Evolutionary conservation across 2,329 filamentous ascomycete species (phyloP).

Genomic region (Eutypa lata): DNA sequence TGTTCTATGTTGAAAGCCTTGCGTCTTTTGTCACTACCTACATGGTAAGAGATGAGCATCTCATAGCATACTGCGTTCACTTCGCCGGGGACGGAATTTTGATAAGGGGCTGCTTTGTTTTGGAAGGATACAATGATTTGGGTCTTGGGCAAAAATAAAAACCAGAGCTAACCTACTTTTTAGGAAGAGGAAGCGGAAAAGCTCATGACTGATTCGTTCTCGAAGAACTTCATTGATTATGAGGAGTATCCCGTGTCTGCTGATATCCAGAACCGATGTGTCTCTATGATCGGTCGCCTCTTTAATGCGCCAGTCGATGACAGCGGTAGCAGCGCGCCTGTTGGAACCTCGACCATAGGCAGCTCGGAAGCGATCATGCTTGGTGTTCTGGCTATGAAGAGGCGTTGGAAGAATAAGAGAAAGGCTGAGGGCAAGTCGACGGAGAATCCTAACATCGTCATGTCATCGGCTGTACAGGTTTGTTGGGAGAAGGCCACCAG

Average conservation of each 20-base stretch:
- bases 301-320: slow-evolving; percentile 69
- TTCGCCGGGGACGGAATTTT: slow-evolving; percentile 4
- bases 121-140: too few relatives aligned
- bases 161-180: slow-evolving; percentile 8
- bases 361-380: slow-evolving; percentile 89
- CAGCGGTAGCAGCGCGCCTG: slow-evolving; percentile 56
- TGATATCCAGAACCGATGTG: slow-evolving; percentile 88
- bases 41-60: slow-evolving; percentile 59
- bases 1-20: slow-evolving; percentile 50
- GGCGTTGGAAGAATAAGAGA: slow-evolving; percentile 84
- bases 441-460: slow-evolving; percentile 85
- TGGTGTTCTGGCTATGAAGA: slow-evolving; percentile 87
- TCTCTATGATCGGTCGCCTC: slow-evolving; percentile 84
- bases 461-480: slow-evolving; percentile 94
- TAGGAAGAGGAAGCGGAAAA: slow-evolving; percentile 93
- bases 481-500: slow-evolving; percentile 93
- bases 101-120: slow-evolving; percentile 1
- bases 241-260: slow-evolving; percentile 80
- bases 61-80: neutral
- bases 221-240: slow-evolving; percentile 94
- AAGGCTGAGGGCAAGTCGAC: slow-evolving; percentile 77
- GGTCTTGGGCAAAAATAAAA: too few relatives aligned
- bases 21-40: slow-evolving; percentile 95
- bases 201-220: slow-evolving; percentile 88
- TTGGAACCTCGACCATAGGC: slow-evolving; percentile 86